These are phyloP conservation scores for Pulveroboletus sp. DNA, from an alignment of 768 basidiomycete species.

Conservation along the genomic window DNA sequence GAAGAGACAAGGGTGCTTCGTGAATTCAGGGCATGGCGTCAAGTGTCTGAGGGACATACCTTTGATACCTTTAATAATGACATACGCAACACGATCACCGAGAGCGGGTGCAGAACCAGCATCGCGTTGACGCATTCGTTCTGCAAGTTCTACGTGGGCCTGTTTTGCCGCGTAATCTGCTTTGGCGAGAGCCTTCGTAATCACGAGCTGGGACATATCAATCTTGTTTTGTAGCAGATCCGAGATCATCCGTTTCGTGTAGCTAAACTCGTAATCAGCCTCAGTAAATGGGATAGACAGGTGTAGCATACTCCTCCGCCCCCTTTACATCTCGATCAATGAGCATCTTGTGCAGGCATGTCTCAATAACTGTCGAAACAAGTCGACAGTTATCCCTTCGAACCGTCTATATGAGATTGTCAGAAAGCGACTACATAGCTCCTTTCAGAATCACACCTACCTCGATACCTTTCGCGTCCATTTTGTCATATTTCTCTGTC, in stretches of 20 bases:
- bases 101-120: slow-evolving; percentile 96
- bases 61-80: slow-evolving; percentile 95
- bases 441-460: slow-evolving; percentile 38
- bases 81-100: slow-evolving; percentile 98
- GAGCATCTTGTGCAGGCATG: slow-evolving; percentile 95
- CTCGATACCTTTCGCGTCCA: slow-evolving; percentile 99
- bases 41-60: slow-evolving; percentile 39
- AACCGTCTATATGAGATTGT: slow-evolving; percentile 63
- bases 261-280: slow-evolving; percentile 45
- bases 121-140: slow-evolving; percentile 93
- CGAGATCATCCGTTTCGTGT: slow-evolving; percentile 88
- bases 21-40: neutral
- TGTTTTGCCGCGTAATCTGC: slow-evolving; percentile 92
- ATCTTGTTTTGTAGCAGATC: slow-evolving; percentile 95
- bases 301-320: slow-evolving; percentile 72
- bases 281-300: slow-evolving; percentile 3
- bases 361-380: slow-evolving; percentile 96
- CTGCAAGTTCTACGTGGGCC: slow-evolving; percentile 93
- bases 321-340: slow-evolving; percentile 92
- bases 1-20: neutral
- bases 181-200: slow-evolving; percentile 95
- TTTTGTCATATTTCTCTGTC: slow-evolving; percentile 94
- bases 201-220: slow-evolving; percentile 98
- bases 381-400: slow-evolving; percentile 98
- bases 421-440: neutral